Evolutionary conservation across 441 rosid species (phyloP), one percentile per base, ranked within the genome.

Genomic region (Euphorbia schlechtendalii): DNA sequence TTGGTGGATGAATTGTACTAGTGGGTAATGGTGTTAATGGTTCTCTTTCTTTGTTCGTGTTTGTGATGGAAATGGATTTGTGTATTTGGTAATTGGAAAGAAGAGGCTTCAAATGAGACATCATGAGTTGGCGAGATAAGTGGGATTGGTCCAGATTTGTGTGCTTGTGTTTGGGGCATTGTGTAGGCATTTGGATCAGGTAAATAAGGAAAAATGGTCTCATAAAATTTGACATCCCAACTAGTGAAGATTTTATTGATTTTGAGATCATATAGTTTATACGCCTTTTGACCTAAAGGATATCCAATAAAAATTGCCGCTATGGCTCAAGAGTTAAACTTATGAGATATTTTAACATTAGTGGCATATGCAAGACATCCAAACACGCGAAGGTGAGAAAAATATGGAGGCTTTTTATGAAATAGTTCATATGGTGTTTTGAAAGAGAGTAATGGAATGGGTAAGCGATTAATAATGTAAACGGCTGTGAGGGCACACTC

Each of bases 301-400:
- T 62, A 62, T 30, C 62, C 22, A 27, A 69, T 17, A 30, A 69
- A 62, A 13, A 69, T 20, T 10, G 52, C 32, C 0, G 0, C 12
- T 0, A 11, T 48, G 3, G 64, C 58, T 8, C 12, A 22, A 14
- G 59, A 51, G 24, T n/a, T 10, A 63, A 70, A 70, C 1, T 56
- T 56, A 63, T 55, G 1, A 2, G 25, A 22, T 0, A n/a, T 10
- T 4, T 20, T 24, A 1, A 63, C 5, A 56, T 56, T 17, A 12
- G 46, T 66, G n/a, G 69, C 56, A 56, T 56, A 70, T 0, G 20
- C 36, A 18, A 63, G 58, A 46, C 68, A 63, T 14, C 68, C 57
- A 63, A 70, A 70, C n/a, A 49, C 53, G 4, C 17, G 0, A 0
- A 70, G 0, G 45, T 46, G 52, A 5, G 40, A 46, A 64, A 56